Base-by-base conservation (phyloP, 768 basidiomycete species). In the Leucocoprinus leucothites region DNA sequence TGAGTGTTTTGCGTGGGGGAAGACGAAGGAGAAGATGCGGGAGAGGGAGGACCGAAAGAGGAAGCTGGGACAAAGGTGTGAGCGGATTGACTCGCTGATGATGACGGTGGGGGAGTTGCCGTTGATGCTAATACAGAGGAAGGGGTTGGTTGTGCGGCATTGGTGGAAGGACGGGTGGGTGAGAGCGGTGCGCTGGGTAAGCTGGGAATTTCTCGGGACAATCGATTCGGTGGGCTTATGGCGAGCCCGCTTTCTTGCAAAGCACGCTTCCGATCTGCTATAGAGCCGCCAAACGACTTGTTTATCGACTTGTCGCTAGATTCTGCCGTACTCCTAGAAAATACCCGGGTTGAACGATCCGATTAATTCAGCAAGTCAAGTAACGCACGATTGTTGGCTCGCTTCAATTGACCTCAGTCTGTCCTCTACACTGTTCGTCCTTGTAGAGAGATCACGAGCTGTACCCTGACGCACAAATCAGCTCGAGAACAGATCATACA, bases 201-300 rank as follows among this genome's bases (percentile, higher is more conserved):
- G 48, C 68, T 67, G 34, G 78, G 64, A 9, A 76, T 57, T 61
- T 85, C 83, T 57, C 80, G 82, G 41, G 85, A 82, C 48, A 78
- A 65, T 35, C 82, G 79, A 66, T 87, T 89, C 11, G 78, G 69
- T 14, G 78, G 72, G 24, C 78, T 75, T 16, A 85, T 77, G 9
- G 78, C 73, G 64, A 94, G 69, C 1, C 94, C 94, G 45, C 81
- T 85, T 57, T 82, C 83, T 64, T 86, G 80, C 18, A 96, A 70
- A 14, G 87, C 83, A 60, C 80, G 83, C 71, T 94, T 78, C 48
- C 94, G 82, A 71, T 93, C 92, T 22, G 88, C 87, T 56, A 96
- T 91, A 48, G 82, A 85, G 5, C 77, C 83, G n/a, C 84, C 86
- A 2, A 38, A 40, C 9, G 79, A 62, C 57, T 77, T 77, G 50